These are phyloP conservation scores for Dictyostelium capitatum DNA, from an alignment of 78 protist genomes.

Conservation along the genomic window DNA sequence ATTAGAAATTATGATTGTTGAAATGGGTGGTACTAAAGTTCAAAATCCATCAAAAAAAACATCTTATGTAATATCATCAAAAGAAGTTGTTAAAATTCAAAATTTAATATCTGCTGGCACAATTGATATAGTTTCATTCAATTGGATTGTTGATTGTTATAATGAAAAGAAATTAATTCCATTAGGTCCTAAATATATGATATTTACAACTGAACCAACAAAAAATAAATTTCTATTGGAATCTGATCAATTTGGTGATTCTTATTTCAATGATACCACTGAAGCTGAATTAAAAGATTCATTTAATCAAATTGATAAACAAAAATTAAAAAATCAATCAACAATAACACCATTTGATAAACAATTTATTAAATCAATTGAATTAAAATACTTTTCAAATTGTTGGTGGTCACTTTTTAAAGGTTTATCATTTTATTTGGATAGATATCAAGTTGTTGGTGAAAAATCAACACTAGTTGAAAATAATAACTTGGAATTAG, in stretches of 20 bases:
- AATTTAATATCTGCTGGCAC: constrained; percentile 52
- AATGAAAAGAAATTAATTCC: constrained; percentile 56
- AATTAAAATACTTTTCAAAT: constrained; percentile 35
- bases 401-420: constrained; percentile 76
- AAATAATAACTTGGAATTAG: constrained; percentile 40
- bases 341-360: too few relatives aligned
- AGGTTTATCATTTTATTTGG: constrained; percentile 56
- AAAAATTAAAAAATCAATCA: constrained; percentile 2
- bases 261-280: constrained; percentile 47
- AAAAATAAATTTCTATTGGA: constrained; percentile 20
- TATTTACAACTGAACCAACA: constrained; percentile 65
- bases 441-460: constrained; percentile 68
- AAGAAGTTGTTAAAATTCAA: constrained; percentile 64
- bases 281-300: constrained; percentile 22
- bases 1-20: constrained; percentile 76
- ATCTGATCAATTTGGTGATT: constrained; percentile 82
- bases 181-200: constrained; percentile 83
- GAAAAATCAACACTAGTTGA: constrained; percentile 33
- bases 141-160: constrained; percentile 72
- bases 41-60: constrained; percentile 58
- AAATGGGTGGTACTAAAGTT: constrained; percentile 79
- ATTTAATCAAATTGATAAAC: constrained; percentile 52
- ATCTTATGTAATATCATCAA: constrained; percentile 27
- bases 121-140: constrained; percentile 54
- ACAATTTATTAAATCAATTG: background rate